Evolutionary conservation across 2,329 filamentous ascomycete species (phyloP).

Genomic region (Alternaria tenuissima): DNA sequence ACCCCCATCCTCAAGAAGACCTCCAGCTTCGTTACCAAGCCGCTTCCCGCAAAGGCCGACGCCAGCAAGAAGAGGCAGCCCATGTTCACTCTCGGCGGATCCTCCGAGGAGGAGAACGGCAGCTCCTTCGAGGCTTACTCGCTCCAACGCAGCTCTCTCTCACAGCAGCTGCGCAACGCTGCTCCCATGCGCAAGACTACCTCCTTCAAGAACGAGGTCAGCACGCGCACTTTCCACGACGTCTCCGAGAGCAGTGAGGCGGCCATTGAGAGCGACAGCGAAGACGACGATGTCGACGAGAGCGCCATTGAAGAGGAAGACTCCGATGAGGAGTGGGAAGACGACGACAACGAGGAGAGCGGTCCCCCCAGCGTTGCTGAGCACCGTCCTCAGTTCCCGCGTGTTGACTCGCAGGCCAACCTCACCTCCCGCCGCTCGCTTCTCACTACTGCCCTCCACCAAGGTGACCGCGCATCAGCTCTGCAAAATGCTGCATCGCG

Average conservation of each 20-base stretch:
- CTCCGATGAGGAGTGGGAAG: constrained; percentile 63
- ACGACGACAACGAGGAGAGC: constrained; percentile 76
- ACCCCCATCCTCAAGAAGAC: constrained; percentile 68
- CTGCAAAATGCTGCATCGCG: constrained; percentile 72
- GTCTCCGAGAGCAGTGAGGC: constrained; percentile 65
- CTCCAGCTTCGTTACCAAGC: constrained; percentile 39
- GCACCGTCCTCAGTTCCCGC: constrained; percentile 77
- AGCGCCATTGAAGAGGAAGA: constrained; percentile 70
- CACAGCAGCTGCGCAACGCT: constrained; percentile 60
- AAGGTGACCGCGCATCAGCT: constrained; percentile 74
- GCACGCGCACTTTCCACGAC: constrained; percentile 70
- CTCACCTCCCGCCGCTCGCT: constrained; percentile 86
- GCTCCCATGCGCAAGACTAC: constrained; percentile 73
- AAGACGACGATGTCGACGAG: constrained; percentile 67
- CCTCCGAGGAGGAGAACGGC: constrained; percentile 84
- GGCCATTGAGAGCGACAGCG: constrained; percentile 66
- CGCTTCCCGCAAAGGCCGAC: constrained; percentile 43
- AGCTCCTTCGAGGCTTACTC: constrained; percentile 72
- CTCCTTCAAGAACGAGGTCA: constrained; percentile 81
- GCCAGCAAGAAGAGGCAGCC: constrained; percentile 70
- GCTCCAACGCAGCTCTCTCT: constrained; percentile 63
- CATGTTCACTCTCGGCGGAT: constrained; percentile 78
- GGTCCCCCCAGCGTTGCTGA: constrained; percentile 84
- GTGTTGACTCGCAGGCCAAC: constrained; percentile 87
- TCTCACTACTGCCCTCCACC: constrained; percentile 86